Evolutionary conservation across 2,329 filamentous ascomycete genomes (phyloP), one percentile per base, ranked within the genome.

Genomic region (Stemphylium vesicarium): DNA sequence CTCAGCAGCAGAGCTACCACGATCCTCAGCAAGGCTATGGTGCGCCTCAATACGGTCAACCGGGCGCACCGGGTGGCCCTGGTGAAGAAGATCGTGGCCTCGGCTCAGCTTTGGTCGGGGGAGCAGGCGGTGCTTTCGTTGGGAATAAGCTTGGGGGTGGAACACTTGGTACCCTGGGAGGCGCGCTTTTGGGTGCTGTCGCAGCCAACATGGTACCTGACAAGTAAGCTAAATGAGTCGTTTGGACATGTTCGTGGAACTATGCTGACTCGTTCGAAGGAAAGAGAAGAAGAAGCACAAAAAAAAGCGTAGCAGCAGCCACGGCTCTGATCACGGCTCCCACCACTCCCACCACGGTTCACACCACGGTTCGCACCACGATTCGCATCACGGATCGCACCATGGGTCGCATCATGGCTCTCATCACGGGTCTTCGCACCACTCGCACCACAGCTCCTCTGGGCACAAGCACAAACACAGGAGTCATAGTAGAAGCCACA

Each of bases 61-160:
- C 62, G 16, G 66, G 65, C 26, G 62, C 57, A 2, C 71, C 71
- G 29, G 72, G 68, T 6, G 71, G 68, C 18, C 63, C 71, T 40
- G 69, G 63, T 33, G 76, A 74, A 36, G 83, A 81, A 59, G 84
- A 86, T n/a, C 81, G 83, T 42, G 84, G 84, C 31, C 77, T 86
- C 15, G 83, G 82, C 4, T 81, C 83, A 1, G 80, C 83, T 3
- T 64, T 86, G 22, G 61, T 82, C 1, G 84, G 83, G 18, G 81
- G 82, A 48, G 82, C 79, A 15, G 82, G 77, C 1, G 84, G 81
- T n/a, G 83, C 80, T 7, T 84, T 79, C 64, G 76, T 82, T 0
- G 83, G 82, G 0, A 80, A 84, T 70, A 80, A 82, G 60, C 72
- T 82, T 16, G 84, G 83, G 11, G 81, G 81, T 24, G 83, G 84